Percentiles rank a stretch among this genome's conserved stretches.
These are phyloP conservation scores for Singerocomus rubriflavus DNA, from an alignment of 1,284 basidiomycete species.

Conservation along the genomic window DNA sequence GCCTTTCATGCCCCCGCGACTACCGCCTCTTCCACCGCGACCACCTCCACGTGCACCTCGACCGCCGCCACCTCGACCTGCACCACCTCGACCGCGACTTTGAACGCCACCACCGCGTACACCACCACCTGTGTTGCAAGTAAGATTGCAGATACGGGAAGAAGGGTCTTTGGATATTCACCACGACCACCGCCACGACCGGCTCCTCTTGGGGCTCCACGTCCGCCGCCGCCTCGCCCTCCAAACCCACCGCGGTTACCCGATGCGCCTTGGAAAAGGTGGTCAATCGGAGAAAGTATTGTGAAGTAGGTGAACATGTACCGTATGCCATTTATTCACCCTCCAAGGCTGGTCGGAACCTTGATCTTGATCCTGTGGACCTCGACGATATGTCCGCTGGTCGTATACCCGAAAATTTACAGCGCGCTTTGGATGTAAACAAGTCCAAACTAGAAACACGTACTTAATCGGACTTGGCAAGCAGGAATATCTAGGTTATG, in stretches of 20 bases:
- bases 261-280: conserved; percentile 41
- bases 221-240: conserved; percentile 36
- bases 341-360: conserved; percentile 15
- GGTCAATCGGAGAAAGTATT: not conserved
- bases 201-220: conserved; percentile 48
- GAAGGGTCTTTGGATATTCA: conserved; percentile 3
- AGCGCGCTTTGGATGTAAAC: conserved; percentile 6
- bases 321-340: conserved; percentile 31
- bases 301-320: conserved; percentile 1
- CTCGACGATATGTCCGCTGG: not conserved
- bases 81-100: conserved; percentile 23
- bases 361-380: conserved; percentile 13
- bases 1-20: conserved; percentile 62
- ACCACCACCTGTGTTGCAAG: conserved; percentile 17
- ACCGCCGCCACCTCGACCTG: conserved; percentile 29
- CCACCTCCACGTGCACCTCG: conserved; percentile 41
- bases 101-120: conserved; percentile 32
- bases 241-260: conserved; percentile 55
- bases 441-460: conserved; percentile 13
- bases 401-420: conserved; percentile 15
- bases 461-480: no score
- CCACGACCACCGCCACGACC: conserved; percentile 36
- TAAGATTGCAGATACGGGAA: conserved; percentile 5
- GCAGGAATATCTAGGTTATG: no score
- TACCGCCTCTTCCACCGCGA: conserved; percentile 36